Evolutionary conservation across 139 green algal species (phyloP).

Genomic region (Deuterostichococcus epilithicus): DNA sequence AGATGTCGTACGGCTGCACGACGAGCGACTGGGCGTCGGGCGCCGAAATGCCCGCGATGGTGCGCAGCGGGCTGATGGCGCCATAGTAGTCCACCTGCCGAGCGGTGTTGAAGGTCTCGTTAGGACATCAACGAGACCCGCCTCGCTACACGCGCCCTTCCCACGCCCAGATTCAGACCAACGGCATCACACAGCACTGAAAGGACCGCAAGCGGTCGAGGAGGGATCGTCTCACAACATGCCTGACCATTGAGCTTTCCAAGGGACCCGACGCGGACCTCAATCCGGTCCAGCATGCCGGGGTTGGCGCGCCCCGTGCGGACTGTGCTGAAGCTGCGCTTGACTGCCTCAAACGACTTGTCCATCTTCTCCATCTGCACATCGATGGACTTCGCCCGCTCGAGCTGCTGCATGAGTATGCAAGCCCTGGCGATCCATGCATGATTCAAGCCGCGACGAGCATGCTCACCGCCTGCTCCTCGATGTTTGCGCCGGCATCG

Average conservation of each 20-base stretch:
- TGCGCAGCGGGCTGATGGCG: constrained; percentile 72
- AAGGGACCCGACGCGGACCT: constrained; percentile 28
- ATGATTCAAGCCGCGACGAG: neutral
- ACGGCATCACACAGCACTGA: neutral
- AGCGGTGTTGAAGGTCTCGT: neutral
- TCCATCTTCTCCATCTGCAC: constrained; percentile 71
- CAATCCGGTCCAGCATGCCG: constrained; percentile 85
- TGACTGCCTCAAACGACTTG: constrained; percentile 62
- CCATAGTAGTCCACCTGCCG: constrained; percentile 92
- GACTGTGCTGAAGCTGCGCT: constrained; percentile 80
- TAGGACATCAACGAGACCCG: no score
- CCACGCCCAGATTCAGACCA: neutral
- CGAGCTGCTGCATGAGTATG: neutral
- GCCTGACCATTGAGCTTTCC: neutral
- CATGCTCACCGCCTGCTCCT: constrained; percentile 7
- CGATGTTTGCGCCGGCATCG: neutral
- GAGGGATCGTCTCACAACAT: neutral
- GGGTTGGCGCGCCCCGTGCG: constrained; percentile 88
- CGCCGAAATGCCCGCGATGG: constrained; percentile 76
- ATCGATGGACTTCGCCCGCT: neutral
- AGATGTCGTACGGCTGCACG: constrained; percentile 89
- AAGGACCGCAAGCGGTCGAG: neutral
- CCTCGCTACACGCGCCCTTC: no score
- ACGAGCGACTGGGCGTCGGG: constrained; percentile 81
- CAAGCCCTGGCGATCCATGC: neutral